Percentiles rank a stretch among this genome's conserved stretches.
phyloP scores from a whole-genome alignment of 2,329 filamentous ascomycete species.

The Malbranchea zuffiana region DNA sequence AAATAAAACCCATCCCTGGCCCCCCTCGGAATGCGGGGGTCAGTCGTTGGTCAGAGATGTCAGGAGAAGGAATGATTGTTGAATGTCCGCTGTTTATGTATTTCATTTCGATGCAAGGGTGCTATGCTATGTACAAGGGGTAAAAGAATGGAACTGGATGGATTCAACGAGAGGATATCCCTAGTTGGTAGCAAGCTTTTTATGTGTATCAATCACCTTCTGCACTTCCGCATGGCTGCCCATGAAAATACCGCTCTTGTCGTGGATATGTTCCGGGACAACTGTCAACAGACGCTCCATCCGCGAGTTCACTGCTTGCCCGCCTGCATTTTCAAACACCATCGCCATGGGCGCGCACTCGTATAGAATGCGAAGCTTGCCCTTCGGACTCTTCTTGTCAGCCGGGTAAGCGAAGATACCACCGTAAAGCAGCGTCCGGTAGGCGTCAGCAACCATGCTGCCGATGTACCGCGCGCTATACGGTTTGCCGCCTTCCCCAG shows the following conservation, averaged over 20 bases:
- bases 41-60: too few relatives aligned
- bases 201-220: constrained; percentile 80
- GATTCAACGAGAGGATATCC: too few relatives aligned
- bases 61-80: too few relatives aligned
- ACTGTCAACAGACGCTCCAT: constrained; percentile 87
- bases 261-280: constrained; percentile 84
- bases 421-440: constrained; percentile 87
- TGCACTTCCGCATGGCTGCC: constrained; percentile 91
- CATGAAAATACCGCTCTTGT: constrained; percentile 90
- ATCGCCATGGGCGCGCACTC: constrained; percentile 99
- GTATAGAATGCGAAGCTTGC: constrained; percentile 92
- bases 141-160: too few relatives aligned
- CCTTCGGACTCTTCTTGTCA: constrained; percentile 97
- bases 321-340: constrained; percentile 96
- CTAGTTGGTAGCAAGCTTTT: too few relatives aligned
- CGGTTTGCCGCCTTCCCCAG: constrained; percentile 61
- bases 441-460: constrained; percentile 96
- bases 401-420: constrained; percentile 96
- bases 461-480: constrained; percentile 95
- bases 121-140: constrained; percentile 8
- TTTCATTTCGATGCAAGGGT: neutral
- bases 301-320: constrained; percentile 79
- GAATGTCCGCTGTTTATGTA: too few relatives aligned
- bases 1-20: too few relatives aligned
- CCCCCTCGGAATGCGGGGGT: too few relatives aligned